Conservation (phyloP, 2,329 filamentous ascomycete species). For the Neofusicoccum kwambonambiense region DNA sequence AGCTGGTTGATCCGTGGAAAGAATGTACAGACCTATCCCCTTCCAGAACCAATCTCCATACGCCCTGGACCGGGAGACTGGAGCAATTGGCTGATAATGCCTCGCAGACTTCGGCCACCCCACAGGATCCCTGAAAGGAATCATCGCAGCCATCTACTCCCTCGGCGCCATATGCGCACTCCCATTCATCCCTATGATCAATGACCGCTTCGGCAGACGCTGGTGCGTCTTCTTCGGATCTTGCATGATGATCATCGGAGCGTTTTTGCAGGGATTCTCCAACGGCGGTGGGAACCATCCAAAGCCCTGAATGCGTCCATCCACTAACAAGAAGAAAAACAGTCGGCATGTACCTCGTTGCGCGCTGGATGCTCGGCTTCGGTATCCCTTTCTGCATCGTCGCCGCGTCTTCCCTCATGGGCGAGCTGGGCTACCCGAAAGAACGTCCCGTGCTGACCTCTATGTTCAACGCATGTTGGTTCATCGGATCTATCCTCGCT, state of each 20-base stretch:
- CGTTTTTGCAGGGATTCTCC: constrained; percentile 34
- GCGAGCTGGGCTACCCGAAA: constrained; percentile 67
- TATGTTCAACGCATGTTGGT: constrained; percentile 69
- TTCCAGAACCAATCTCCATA: no score
- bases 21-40: constrained; percentile 28
- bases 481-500: constrained; percentile 57
- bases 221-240: constrained; percentile 21
- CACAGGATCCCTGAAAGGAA: constrained; percentile 23
- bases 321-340: background rate
- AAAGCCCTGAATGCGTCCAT: no score
- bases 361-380: constrained; percentile 65
- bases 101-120: constrained; percentile 26
- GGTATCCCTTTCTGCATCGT: constrained; percentile 65
- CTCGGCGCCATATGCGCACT: constrained; percentile 27
- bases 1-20: constrained; percentile 26
- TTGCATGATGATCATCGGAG: constrained; percentile 17
- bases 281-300: constrained; percentile 31
- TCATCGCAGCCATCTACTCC: constrained; percentile 28
- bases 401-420: constrained; percentile 62
- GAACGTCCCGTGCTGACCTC: constrained; percentile 65
- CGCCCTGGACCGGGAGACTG: no score
- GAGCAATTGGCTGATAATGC: background rate
- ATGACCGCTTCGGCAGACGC: constrained; percentile 27
- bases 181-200: constrained; percentile 27
- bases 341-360: constrained; percentile 55